These are phyloP conservation scores for Colletotrichum lupini DNA, from an alignment of 2,329 filamentous ascomycete genomes.

Conservation along the genomic window DNA sequence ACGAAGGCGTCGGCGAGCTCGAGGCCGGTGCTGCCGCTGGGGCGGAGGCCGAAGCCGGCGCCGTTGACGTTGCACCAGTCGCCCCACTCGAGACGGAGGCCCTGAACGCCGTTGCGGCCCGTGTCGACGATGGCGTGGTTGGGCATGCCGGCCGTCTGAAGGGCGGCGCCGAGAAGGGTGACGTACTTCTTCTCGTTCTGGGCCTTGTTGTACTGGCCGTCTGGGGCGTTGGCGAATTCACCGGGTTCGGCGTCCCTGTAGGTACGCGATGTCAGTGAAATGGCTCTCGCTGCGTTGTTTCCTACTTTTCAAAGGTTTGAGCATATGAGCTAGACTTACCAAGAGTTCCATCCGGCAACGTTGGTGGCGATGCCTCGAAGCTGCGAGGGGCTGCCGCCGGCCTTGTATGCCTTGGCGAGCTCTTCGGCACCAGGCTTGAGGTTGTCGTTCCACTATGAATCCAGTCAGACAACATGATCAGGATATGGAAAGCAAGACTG, in stretches of 20 bases:
- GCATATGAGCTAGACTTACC: slow-evolving; percentile 35
- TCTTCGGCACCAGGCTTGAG: slow-evolving; percentile 52
- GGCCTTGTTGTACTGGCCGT: slow-evolving; percentile 53
- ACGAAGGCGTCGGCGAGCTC: slow-evolving; percentile 71
- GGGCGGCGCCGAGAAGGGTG: slow-evolving; percentile 50
- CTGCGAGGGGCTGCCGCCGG: slow-evolving; percentile 50
- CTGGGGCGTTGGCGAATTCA: slow-evolving; percentile 54
- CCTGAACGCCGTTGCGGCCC: slow-evolving; percentile 52
- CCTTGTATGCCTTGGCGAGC: slow-evolving; percentile 51
- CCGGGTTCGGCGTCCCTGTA: slow-evolving; percentile 46
- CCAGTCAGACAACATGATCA: not conserved
- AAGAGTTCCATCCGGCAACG: slow-evolving; percentile 54
- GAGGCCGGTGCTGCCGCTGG: slow-evolving; percentile 66
- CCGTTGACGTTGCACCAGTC: slow-evolving; percentile 72
- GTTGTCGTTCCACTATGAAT: slow-evolving; percentile 64
- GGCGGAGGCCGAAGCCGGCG: slow-evolving; percentile 70
- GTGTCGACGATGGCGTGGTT: slow-evolving; percentile 56
- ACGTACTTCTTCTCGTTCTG: slow-evolving; percentile 57
- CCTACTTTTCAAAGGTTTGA: not conserved
- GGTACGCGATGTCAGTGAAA: not conserved
- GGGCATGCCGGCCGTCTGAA: slow-evolving; percentile 52
- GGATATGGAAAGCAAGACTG: not conserved
- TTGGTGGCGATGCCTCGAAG: slow-evolving; percentile 53
- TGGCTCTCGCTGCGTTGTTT: not conserved
- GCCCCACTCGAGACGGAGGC: slow-evolving; percentile 56